These are phyloP conservation scores for Dactylellina drechsleri DNA, from an alignment of 2,329 filamentous ascomycete species.

Conservation along the genomic window DNA sequence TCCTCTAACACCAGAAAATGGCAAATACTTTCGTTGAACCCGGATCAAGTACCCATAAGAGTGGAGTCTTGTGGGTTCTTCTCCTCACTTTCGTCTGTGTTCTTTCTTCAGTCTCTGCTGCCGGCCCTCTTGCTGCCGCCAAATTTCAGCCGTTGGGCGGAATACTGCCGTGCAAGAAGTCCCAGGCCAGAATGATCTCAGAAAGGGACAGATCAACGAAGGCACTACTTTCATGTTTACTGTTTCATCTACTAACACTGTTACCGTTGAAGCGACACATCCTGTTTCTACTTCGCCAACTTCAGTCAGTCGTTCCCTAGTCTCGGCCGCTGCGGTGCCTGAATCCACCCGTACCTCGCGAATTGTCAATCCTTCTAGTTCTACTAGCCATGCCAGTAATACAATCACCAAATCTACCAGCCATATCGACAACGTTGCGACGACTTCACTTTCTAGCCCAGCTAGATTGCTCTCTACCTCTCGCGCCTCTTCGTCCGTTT, in stretches of 20 bases:
- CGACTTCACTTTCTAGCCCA: neutral
- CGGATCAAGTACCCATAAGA: neutral
- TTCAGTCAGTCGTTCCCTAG: neutral
- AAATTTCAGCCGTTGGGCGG: neutral
- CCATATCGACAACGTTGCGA: neutral
- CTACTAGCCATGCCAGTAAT: neutral
- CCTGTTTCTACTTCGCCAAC: neutral
- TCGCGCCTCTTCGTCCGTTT: neutral
- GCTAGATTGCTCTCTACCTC: neutral
- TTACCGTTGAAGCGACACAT: constrained; percentile 25
- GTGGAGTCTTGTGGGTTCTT: constrained; percentile 3
- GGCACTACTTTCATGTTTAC: constrained; percentile 39
- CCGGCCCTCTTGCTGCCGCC: constrained; percentile 1
- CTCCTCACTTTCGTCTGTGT: constrained; percentile 6
- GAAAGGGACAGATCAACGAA: constrained; percentile 24
- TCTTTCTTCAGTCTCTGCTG: constrained; percentile 18
- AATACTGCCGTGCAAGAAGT: neutral
- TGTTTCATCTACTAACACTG: constrained; percentile 38
- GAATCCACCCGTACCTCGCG: neutral
- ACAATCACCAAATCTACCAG: too few relatives aligned
- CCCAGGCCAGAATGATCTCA: neutral
- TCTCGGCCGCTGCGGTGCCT: neutral
- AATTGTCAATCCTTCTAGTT: neutral
- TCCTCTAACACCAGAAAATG: constrained; percentile 7
- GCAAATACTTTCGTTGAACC: constrained; percentile 5